phyloP scores from a whole-genome alignment of 306 rosid species.

The Mucuna pruriens region DNA sequence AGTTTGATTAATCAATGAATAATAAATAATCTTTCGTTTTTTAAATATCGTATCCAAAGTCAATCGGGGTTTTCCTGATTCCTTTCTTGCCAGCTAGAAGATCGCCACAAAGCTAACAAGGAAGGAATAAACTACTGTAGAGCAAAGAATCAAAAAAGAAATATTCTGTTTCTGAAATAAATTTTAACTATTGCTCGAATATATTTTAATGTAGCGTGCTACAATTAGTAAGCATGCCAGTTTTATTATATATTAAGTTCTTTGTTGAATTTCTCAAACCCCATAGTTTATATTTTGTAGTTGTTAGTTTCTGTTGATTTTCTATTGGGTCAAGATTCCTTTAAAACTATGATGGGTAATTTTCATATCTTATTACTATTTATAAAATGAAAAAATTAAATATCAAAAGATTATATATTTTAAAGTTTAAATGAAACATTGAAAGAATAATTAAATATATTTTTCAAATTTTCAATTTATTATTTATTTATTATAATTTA shows the following conservation, averaged over 20 bases:
- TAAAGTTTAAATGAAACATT: background rate
- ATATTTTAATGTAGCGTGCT: constrained; percentile 28
- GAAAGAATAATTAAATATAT: background rate
- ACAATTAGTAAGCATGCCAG: background rate
- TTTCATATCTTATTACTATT: background rate
- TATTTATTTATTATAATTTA: background rate
- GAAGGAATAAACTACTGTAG: background rate
- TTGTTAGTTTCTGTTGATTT: background rate
- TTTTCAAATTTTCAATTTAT: background rate
- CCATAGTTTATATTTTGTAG: background rate
- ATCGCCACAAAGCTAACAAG: background rate
- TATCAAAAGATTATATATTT: background rate
- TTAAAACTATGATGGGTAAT: background rate
- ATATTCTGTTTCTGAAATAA: background rate
- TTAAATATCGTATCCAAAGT: background rate
- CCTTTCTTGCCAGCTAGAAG: constrained; percentile 15
- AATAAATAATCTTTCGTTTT: background rate
- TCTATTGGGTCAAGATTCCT: background rate
- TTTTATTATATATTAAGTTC: background rate
- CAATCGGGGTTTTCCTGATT: background rate
- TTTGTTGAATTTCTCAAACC: background rate
- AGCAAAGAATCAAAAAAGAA: constrained; percentile 22
- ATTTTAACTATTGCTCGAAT: background rate
- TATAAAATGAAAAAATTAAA: background rate
- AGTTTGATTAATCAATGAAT: background rate